phyloP scores from a whole-genome alignment of 2,329 filamentous ascomycete genomes.

The Trichoderma afroharzianum region DNA sequence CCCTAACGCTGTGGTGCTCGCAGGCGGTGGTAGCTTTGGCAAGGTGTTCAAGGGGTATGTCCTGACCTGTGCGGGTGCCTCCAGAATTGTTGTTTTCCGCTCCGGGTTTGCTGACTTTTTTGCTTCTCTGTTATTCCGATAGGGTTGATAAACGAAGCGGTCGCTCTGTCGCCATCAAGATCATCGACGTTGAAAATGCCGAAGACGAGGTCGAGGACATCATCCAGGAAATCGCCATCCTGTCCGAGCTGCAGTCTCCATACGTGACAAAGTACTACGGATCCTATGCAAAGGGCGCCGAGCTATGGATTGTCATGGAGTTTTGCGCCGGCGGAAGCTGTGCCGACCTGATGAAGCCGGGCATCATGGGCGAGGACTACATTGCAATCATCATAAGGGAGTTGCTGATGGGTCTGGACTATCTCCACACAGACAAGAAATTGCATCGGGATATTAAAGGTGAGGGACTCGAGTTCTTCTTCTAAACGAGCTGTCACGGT shows the following conservation, averaged over 20 bases:
- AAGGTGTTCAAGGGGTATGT: conserved; percentile 95
- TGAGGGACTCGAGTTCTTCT: conserved; percentile 36
- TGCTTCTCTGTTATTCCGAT: not conserved
- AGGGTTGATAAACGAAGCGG: conserved; percentile 92
- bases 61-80: not conserved
- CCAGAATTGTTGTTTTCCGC: not conserved
- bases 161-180: conserved; percentile 93
- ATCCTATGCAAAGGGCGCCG: conserved; percentile 90
- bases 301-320: conserved; percentile 99
- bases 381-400: conserved; percentile 94
- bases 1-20: conserved; percentile 19
- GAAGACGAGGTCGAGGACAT: conserved; percentile 99
- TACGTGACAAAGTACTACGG: conserved; percentile 98
- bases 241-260: conserved; percentile 91
- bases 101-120: not conserved
- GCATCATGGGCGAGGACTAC: conserved; percentile 86
- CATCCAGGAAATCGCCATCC: conserved; percentile 95
- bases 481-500: not conserved
- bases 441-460: conserved; percentile 95
- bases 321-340: conserved; percentile 97
- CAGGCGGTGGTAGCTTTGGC: conserved; percentile 94
- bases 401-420: conserved; percentile 83
- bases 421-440: conserved; percentile 93
- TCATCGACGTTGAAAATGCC: conserved; percentile 98
- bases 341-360: conserved; percentile 92